A percentile compares a stretch with the other conserved stretches of the same genome.
Evolutionary conservation across 306 rosid species (phyloP).

Genomic region (Comarum palustre): DNA sequence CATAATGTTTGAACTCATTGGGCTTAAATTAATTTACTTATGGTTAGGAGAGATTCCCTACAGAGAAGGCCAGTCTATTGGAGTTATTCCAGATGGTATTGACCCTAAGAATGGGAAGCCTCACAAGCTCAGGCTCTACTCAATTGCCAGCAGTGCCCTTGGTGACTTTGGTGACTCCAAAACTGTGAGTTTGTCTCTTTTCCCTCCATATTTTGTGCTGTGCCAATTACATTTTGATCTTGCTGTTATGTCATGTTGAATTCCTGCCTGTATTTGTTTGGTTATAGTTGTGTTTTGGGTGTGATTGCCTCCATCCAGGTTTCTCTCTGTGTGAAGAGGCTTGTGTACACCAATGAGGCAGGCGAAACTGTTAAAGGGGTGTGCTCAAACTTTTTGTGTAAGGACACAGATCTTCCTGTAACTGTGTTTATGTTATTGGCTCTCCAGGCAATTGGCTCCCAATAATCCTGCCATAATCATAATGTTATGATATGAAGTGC

Average conservation of each 20-base stretch:
- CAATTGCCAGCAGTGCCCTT: slow-evolving; percentile 90
- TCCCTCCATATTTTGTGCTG: not conserved
- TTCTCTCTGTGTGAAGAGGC: slow-evolving; percentile 89
- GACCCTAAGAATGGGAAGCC: slow-evolving; percentile 89
- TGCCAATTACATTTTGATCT: not conserved
- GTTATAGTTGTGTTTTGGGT: slow-evolving; percentile 11
- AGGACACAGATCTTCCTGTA: slow-evolving; percentile 32
- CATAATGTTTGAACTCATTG: not conserved
- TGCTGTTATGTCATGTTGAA: not conserved
- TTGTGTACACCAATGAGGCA: slow-evolving; percentile 80
- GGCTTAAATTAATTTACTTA: not conserved
- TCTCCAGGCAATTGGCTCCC: not conserved
- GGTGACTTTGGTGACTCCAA: slow-evolving; percentile 96
- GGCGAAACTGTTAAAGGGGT: slow-evolving; percentile 95
- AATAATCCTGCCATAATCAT: not conserved
- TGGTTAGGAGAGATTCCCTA: slow-evolving; percentile 84
- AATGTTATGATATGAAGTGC: not conserved
- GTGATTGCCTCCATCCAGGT: slow-evolving; percentile 52
- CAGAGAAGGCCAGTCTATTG: slow-evolving; percentile 96
- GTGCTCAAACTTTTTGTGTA: slow-evolving; percentile 94
- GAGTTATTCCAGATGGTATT: slow-evolving; percentile 74
- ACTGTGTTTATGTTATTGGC: slow-evolving; percentile 3
- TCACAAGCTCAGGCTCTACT: slow-evolving; percentile 79
- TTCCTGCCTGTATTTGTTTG: not conserved
- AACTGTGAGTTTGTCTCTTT: slow-evolving; percentile 51